phyloP scores from a whole-genome alignment of 2,329 filamentous ascomycete species.

The Incumbomyces delicatus region DNA sequence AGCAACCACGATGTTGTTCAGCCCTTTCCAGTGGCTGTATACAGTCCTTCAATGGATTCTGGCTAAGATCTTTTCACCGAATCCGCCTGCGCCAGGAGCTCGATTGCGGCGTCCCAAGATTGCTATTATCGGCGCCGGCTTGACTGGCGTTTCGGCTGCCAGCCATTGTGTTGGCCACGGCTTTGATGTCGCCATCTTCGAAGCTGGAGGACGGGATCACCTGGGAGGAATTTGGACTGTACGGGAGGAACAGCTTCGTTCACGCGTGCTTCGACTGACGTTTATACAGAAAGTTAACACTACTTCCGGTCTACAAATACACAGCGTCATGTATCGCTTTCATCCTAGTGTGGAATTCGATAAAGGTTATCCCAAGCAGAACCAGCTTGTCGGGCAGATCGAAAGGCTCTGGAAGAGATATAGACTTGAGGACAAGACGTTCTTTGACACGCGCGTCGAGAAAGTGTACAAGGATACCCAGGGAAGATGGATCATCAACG shows the following conservation, averaged over 20 bases:
- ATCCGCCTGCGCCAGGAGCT: slow-evolving; percentile 51
- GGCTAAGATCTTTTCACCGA: slow-evolving; percentile 57
- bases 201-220: slow-evolving; percentile 55
- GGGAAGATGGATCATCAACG: slow-evolving; percentile 69
- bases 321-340: slow-evolving; percentile 80
- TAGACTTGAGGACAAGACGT: slow-evolving; percentile 58
- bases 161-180: slow-evolving; percentile 78
- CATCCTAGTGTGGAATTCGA: slow-evolving; percentile 69
- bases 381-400: slow-evolving; percentile 66
- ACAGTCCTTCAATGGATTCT: slow-evolving; percentile 56
- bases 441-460: slow-evolving; percentile 60
- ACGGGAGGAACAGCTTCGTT: slow-evolving; percentile 32
- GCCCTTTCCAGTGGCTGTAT: slow-evolving; percentile 51
- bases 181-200: slow-evolving; percentile 72
- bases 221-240: slow-evolving; percentile 70
- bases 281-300: slow-evolving; percentile 57
- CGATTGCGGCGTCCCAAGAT: slow-evolving; percentile 54
- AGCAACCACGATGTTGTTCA: slow-evolving; percentile 9
- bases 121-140: slow-evolving; percentile 59
- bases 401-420: slow-evolving; percentile 65
- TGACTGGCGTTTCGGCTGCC: slow-evolving; percentile 69
- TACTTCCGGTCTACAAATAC: slow-evolving; percentile 72
- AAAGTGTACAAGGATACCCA: slow-evolving; percentile 59
- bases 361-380: slow-evolving; percentile 64
- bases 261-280: slow-evolving; percentile 24